Percentiles rank a stretch among this genome's conserved stretches.
Conservation (phyloP, 2,329 filamentous ascomycete genomes). For the Capronia coronata region DNA sequence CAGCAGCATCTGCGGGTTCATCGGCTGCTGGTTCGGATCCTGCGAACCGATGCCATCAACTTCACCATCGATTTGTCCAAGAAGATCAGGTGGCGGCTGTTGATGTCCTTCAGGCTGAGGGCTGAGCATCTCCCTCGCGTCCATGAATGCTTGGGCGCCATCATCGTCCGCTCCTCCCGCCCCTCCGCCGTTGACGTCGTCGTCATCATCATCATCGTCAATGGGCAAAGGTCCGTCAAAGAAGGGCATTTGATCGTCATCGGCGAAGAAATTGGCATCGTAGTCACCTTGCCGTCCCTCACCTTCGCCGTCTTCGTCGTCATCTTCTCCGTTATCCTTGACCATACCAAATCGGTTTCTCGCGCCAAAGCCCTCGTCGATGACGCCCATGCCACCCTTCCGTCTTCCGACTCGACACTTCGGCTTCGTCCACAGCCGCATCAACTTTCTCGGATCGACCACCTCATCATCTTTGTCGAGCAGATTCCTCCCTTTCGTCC, state of each 20-base stretch:
- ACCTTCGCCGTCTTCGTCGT: conserved; percentile 47
- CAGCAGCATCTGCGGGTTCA: too few species aligned
- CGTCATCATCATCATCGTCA: conserved; percentile 42
- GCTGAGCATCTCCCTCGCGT: conserved; percentile 45
- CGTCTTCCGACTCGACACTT: conserved; percentile 74
- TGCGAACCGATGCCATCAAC: conserved; percentile 11
- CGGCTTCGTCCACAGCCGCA: conserved; percentile 89
- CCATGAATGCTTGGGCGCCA: conserved; percentile 38
- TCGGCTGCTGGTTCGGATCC: conserved; percentile 8
- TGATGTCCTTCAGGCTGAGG: conserved; percentile 31
- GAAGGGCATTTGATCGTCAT: conserved; percentile 53
- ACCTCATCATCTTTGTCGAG: conserved; percentile 89
- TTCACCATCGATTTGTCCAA: conserved; percentile 9
- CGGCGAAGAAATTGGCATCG: conserved; percentile 88
- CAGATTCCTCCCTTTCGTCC: conserved; percentile 84
- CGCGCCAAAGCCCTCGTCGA: conserved; percentile 96
- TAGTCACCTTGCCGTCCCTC: conserved; percentile 64
- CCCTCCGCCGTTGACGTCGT: conserved; percentile 41
- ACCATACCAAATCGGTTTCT: conserved; percentile 60
- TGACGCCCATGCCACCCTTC: conserved; percentile 61
- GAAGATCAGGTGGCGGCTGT: conserved; percentile 11
- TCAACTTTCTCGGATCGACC: conserved; percentile 86
- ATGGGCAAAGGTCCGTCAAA: conserved; percentile 41
- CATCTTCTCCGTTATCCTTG: conserved; percentile 45
- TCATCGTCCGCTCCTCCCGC: conserved; percentile 15